Conservation (phyloP, 2,329 filamentous ascomycete species). For the Cladophialophora carrionii region DNA sequence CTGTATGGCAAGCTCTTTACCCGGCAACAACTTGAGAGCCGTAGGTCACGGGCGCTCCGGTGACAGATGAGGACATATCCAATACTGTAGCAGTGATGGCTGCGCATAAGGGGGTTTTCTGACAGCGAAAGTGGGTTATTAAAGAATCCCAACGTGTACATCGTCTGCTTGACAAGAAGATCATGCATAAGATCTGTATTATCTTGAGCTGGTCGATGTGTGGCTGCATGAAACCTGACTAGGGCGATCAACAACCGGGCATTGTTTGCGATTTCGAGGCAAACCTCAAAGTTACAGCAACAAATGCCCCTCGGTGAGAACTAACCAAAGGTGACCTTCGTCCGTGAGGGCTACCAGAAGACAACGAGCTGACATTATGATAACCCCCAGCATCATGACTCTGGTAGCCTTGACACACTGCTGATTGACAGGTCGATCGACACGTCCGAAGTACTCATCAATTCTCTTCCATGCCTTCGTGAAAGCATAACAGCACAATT, state of each 20-base stretch:
- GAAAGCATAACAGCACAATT: background rate
- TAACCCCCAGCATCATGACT: background rate
- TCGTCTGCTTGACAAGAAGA: too few relatives aligned
- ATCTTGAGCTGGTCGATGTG: too few relatives aligned
- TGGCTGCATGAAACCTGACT: too few relatives aligned
- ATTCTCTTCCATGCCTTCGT: background rate
- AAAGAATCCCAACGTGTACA: too few relatives aligned
- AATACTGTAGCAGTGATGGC: too few relatives aligned
- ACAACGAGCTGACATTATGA: background rate
- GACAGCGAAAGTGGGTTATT: too few relatives aligned
- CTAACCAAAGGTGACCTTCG: background rate
- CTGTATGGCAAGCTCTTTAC: background rate
- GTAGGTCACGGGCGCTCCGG: too few relatives aligned
- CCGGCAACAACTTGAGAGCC: too few relatives aligned
- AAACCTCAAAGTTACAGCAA: background rate
- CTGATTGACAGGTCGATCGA: too few relatives aligned
- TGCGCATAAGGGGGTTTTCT: too few relatives aligned
- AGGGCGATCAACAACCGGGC: background rate
- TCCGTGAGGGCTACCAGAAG: background rate
- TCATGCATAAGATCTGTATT: too few relatives aligned
- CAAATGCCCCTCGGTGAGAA: background rate
- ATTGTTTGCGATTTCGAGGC: background rate
- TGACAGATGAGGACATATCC: too few relatives aligned
- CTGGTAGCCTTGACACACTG: background rate
- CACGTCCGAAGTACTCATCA: background rate